Conservation (phyloP, 257 asterid genomes). For the Ligustrum vulgare region DNA sequence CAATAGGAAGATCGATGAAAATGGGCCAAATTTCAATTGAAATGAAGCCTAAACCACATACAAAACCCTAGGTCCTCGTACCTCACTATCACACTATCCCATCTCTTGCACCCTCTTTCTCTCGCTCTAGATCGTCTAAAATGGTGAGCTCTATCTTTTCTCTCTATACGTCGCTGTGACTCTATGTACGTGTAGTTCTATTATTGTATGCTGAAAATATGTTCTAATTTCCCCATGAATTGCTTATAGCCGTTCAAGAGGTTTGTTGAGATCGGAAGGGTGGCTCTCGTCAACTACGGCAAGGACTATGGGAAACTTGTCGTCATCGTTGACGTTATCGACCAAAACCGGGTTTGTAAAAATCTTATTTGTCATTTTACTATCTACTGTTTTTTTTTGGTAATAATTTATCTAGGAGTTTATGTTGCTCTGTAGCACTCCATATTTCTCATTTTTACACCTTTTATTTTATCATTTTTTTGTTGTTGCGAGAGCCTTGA, state of each 20-base stretch:
- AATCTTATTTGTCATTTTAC: neutral
- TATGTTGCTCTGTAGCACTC: neutral
- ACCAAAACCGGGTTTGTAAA: constrained; percentile 52
- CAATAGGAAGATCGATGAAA: too few relatives aligned
- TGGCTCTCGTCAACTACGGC: constrained; percentile 73
- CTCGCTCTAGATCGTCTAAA: constrained; percentile 1
- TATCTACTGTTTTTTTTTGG: neutral
- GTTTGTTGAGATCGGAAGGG: constrained; percentile 80
- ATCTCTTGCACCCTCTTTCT: constrained; percentile 15
- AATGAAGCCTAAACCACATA: neutral
- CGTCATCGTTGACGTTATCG: constrained; percentile 68
- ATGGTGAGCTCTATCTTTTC: constrained; percentile 35
- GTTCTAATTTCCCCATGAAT: neutral
- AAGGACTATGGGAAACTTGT: constrained; percentile 71
- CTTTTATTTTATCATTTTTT: neutral
- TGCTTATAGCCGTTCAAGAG: constrained; percentile 72
- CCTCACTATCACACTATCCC: neutral
- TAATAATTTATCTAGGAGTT: neutral
- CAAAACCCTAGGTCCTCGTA: neutral
- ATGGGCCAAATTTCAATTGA: neutral
- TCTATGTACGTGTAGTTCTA: neutral
- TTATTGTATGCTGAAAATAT: neutral
- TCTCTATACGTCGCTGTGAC: neutral
- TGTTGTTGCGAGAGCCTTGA: neutral
- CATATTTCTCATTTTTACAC: neutral